Conservation (phyloP, 2,329 filamentous ascomycete species). For the Endoconidiophora polonica region DNA sequence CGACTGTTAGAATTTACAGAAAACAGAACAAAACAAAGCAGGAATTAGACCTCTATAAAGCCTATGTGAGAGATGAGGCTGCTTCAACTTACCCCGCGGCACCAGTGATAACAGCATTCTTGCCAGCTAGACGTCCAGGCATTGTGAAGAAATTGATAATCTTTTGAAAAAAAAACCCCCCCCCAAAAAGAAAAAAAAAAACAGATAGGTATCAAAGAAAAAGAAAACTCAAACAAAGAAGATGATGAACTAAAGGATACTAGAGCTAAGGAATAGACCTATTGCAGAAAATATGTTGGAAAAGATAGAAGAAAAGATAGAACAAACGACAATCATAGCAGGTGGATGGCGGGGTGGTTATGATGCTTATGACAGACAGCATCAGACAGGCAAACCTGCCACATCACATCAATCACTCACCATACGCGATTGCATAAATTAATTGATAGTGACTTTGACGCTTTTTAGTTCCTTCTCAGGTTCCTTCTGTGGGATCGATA, state of each 20-base stretch:
- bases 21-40: neutral
- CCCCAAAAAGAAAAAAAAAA: neutral
- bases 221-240: neutral
- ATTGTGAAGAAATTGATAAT: neutral
- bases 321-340: neutral
- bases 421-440: too few species aligned
- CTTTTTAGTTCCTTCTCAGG: too few species aligned
- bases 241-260: neutral
- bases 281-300: too few species aligned
- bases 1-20: neutral
- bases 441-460: too few species aligned
- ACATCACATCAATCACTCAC: too few species aligned
- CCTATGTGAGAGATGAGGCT: neutral
- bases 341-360: too few species aligned
- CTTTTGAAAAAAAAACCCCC: neutral
- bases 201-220: neutral
- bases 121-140: conserved; percentile 37
- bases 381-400: too few species aligned
- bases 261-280: too few species aligned
- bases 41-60: neutral
- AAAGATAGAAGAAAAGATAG: neutral
- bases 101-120: conserved; percentile 61
- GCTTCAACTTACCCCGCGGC: conserved; percentile 56
- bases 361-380: too few species aligned
- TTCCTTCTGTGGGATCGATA: too few species aligned